Evolutionary conservation across 2,329 filamentous ascomycete species (phyloP), one percentile per base, ranked within the genome.

Genomic region (Torrubiella hemipterigena): DNA sequence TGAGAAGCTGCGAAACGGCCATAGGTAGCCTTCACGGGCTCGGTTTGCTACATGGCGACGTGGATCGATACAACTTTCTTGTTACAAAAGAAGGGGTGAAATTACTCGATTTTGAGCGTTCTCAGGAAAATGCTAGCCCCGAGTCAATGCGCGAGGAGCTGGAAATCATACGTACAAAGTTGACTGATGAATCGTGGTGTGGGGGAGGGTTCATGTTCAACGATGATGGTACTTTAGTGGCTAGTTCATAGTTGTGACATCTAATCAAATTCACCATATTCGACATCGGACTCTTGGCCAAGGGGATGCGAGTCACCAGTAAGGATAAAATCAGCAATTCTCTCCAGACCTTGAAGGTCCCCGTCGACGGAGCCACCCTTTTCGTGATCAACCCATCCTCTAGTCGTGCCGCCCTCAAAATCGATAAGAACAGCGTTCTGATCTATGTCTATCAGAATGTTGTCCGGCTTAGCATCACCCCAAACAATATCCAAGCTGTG

Each of bases 131-230:
- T 11, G 15, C 40, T 17, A 38, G 38, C 34, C 37, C 36, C 9
- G 36, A 43, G 28, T 38, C 38, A 29, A 49, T 43, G 42, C 34
- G 34, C 19, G 42, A 42, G 36, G 48, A 51, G 35, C 35, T 50
- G 36, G 40, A 47, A 38, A 41, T 27, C 42, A 31, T 52, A 31
- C 40, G 31, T 38, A 38, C 37, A 15, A 35, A 49, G 40, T 37
- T 52, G 35, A 40, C 39, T 23, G 44, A 52, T 23, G 39, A 47
- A 30, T 48, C 43, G 21, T 46, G 48, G 33, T 42, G 45, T 26
- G 50, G 49, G 2, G 30, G 30, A 3, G 22, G 30, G n/a, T 31
- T 24, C 20, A 22, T 22, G 20, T 22, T 22, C 20, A 22, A 22
- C 20, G n/a, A 22, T n/a, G 20, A 22, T 22, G 20, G 20, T n/a